A percentile compares a stretch with the other conserved stretches of the same genome.
These are phyloP conservation scores for Boletus reticulatus DNA, from an alignment of 768 basidiomycete genomes.

Conservation along the genomic window DNA sequence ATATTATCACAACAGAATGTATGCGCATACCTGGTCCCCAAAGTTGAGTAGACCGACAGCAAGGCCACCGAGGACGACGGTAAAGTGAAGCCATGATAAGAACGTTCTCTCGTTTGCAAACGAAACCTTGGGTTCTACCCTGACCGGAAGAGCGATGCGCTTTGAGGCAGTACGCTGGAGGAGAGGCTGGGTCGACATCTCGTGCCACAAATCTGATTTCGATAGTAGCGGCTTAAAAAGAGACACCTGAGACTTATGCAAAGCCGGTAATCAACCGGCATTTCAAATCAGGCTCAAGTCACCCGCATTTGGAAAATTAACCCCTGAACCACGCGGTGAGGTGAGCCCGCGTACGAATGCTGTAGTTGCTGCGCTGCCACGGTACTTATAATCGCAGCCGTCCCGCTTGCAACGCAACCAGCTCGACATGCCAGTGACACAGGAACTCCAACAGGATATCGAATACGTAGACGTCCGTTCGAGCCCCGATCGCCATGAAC, in stretches of 20 bases:
- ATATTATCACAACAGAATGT: neutral
- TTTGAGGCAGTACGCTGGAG: conserved; percentile 92
- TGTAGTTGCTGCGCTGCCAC: too few relatives aligned
- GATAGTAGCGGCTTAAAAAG: neutral
- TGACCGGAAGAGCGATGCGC: conserved; percentile 94
- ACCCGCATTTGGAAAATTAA: conserved; percentile 13
- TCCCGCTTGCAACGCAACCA: neutral
- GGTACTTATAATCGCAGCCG: conserved; percentile 2
- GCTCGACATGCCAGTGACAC: conserved; percentile 7
- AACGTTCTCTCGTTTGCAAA: conserved; percentile 96
- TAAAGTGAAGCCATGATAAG: conserved; percentile 98
- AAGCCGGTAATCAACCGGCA: conserved; percentile 7
- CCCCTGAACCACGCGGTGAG: conserved; percentile 9
- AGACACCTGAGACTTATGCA: neutral
- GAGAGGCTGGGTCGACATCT: conserved; percentile 96
- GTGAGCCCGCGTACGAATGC: too few relatives aligned
- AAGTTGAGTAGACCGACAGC: conserved; percentile 97
- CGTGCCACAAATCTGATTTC: neutral
- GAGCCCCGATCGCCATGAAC: neutral
- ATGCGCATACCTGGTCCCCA: conserved; percentile 75
- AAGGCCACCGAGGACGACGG: conserved; percentile 94
- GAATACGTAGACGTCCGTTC: conserved; percentile 26
- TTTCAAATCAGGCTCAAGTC: conserved; percentile 6
- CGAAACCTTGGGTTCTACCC: conserved; percentile 92
- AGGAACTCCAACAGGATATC: conserved; percentile 15